A percentile compares a stretch with the other conserved stretches of the same genome.
Conservation (phyloP, 2,329 filamentous ascomycete species). For the Furcasterigmium furcatum region DNA sequence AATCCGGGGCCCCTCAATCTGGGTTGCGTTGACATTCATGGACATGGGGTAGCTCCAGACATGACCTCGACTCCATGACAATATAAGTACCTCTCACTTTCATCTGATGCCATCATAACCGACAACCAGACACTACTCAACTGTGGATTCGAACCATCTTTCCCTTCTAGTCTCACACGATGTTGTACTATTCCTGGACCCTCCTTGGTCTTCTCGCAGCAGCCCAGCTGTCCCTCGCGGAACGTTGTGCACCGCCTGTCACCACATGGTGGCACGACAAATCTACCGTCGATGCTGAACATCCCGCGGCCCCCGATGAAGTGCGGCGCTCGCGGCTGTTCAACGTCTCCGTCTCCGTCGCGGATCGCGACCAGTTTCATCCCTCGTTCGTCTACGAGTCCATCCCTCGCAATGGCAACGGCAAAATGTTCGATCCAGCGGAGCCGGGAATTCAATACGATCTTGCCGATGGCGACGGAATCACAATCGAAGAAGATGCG, state of each 20-base stretch:
- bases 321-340: slow-evolving; percentile 15
- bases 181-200: not conserved
- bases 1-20: not conserved
- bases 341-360: slow-evolving; percentile 6
- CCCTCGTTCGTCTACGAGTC: slow-evolving; percentile 31
- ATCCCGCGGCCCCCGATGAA: slow-evolving; percentile 8
- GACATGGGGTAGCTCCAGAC: too few relatives aligned
- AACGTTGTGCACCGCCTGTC: not conserved
- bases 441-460: slow-evolving; percentile 15
- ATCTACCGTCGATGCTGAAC: slow-evolving; percentile 12
- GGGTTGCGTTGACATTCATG: not conserved
- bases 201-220: not conserved
- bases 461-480: slow-evolving; percentile 17
- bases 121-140: too few relatives aligned
- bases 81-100: not conserved
- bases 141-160: not conserved
- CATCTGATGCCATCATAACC: too few relatives aligned
- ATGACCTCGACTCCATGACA: not conserved
- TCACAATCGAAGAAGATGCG: slow-evolving; percentile 24
- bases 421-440: slow-evolving; percentile 18
- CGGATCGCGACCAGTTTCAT: slow-evolving; percentile 7
- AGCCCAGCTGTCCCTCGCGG: not conserved
- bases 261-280: slow-evolving; percentile 15
- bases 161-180: not conserved
- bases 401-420: slow-evolving; percentile 31